Evolutionary conservation across 2,329 filamentous ascomycete species (phyloP), one percentile per base, ranked within the genome.

Genomic region (Botrytis paeoniae): DNA sequence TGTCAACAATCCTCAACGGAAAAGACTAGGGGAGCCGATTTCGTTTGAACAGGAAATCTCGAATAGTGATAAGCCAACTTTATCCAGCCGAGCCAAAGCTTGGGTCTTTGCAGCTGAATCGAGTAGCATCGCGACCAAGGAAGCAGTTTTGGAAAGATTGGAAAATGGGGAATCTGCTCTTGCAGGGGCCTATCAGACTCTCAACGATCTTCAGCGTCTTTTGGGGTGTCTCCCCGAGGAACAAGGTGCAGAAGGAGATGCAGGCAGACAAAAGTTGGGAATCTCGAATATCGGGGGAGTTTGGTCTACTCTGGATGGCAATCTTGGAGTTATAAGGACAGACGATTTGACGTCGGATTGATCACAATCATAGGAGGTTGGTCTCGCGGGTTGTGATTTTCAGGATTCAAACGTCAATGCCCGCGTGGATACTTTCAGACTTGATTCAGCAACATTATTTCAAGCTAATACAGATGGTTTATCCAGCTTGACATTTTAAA

Each of bases 21-120:
- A 74, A 29, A 74, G 75, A 10, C 48, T 74, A 10, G 82, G 81
- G 59, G 77, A 80, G 25, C 81, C 82, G 35, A 81, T 81, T n/a
- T 83, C 83, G 60, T 83, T 87, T 69, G 83, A 82, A n/a, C 82
- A 85, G n/a, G 83, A 83, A 51, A 76, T 85, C 39, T 80, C 80
- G 10, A 77, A 78, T n/a, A 77, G 82, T 8, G 82, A 84, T 69
- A 80, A 81, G 35, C 79, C 82, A 25, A 82, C 84, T 61, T 80
- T 85, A 5, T 82, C 83, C 32, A 81, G 79, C 45, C 83, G 84
- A 61, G 83, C 89, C 66, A 84, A 85, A 74, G 86, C 86, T 16
- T 92, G 89, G 89, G 85, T 89, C 14, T 85, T 84, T 76, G 88
- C 89, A 1, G 86, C 88, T 1, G 86, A 91, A 72, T 84, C 87